Evolutionary conservation across 768 basidiomycete genomes (phyloP).

Genomic region (Tulasnella sp.): DNA sequence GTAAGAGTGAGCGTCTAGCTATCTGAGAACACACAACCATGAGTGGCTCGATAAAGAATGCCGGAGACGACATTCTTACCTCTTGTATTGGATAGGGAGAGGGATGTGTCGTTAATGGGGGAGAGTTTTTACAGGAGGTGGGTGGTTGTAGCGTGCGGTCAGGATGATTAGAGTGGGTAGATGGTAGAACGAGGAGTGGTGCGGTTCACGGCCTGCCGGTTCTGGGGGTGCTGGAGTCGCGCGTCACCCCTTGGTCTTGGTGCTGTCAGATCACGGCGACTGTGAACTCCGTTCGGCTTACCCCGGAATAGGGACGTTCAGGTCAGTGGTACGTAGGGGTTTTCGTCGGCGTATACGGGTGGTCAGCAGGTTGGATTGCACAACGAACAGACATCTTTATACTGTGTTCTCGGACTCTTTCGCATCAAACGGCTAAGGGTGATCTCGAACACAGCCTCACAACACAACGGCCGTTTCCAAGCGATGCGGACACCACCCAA

Average conservation of each 20-base stretch:
- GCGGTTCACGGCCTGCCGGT: not conserved
- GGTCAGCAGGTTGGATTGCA: not conserved
- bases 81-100: not conserved
- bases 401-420: not conserved
- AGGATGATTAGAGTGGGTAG: not conserved
- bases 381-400: not conserved
- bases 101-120: not conserved
- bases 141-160: not conserved
- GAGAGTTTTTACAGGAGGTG: not conserved
- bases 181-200: not conserved
- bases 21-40: not conserved
- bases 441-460: not conserved
- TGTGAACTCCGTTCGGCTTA: not conserved
- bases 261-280: not conserved
- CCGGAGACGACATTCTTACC: not conserved
- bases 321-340: not conserved
- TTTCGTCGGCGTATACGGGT: not conserved
- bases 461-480: not conserved
- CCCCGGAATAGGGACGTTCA: not conserved
- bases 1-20: not conserved
- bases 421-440: not conserved
- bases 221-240: not conserved
- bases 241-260: not conserved
- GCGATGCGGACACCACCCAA: not conserved
- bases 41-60: not conserved